Conservation (phyloP, 139 green algal species). For the Tetraselmis striata region DNA sequence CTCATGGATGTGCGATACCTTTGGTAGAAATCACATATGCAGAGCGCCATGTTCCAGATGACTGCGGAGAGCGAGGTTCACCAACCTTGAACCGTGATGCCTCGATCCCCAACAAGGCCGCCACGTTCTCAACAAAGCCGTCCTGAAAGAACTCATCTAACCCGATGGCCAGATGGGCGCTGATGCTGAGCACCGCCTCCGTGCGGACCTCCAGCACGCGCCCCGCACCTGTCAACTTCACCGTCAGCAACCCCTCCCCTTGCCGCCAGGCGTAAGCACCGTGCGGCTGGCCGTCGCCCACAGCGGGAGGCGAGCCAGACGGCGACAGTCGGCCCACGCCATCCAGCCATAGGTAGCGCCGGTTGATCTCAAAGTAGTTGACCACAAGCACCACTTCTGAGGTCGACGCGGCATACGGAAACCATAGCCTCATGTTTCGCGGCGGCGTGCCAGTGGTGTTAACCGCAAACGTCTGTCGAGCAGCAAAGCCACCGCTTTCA, state of each 20-base stretch:
- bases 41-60: too few species aligned
- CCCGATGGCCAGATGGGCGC: background rate
- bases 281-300: constrained; percentile 4
- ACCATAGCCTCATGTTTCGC: background rate
- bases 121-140: constrained; percentile 12
- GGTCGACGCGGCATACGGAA: constrained; percentile 2
- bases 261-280: constrained; percentile 21
- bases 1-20: too few species aligned
- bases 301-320: background rate
- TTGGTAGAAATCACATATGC: too few species aligned
- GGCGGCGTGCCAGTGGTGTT: constrained; percentile 20
- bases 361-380: constrained; percentile 18
- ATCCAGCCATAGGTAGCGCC: constrained; percentile 9
- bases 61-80: background rate
- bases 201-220: constrained; percentile 11
- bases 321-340: constrained; percentile 3
- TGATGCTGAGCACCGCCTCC: constrained; percentile 9
- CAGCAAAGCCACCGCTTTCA: too few species aligned
- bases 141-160: constrained; percentile 18
- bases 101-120: constrained; percentile 14
- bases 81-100: constrained; percentile 6
- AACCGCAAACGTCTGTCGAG: background rate
- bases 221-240: constrained; percentile 4
- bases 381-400: constrained; percentile 8
- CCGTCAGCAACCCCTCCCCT: background rate